Base-by-base conservation (phyloP, 306 rosid genomes). In the Geum urbanum region DNA sequence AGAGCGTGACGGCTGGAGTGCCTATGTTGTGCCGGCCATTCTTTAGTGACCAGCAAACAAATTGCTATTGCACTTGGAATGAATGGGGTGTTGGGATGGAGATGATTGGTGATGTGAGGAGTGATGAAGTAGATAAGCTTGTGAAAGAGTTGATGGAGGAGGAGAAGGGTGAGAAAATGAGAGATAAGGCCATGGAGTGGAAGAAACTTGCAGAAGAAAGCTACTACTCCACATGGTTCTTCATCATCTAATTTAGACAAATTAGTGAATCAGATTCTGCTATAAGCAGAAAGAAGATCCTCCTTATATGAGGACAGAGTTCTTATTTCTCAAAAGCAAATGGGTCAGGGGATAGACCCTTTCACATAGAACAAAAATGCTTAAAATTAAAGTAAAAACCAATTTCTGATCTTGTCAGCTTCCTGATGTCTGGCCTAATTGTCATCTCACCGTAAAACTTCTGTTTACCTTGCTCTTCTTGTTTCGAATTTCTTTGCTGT, bases 21-120 rank as follows among this genome's bases (percentile, higher is more conserved):
- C 76, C 76, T 37, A 59, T 72, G 48, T 7, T 72, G 0, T 72
- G 61, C 19, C n/a, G 40, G 16, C 76, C 76, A 12, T 45, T 44
- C 56, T 24, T 48, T 10, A 46, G 9, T 1, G 76, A 72, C 1
- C 76, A 60, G 37, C 69, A 47, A 27, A 72, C 76, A 16, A 60
- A 61, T 14, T 35, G 52, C 41, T 15, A 6, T 7, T 48, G 6
- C 8, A 20, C 20, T 32, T 72, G 70, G 13, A 22, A 62, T 10
- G 41, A 35, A 19, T 47, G 61, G 61, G 76, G 60, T 5, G 32
- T 72, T 18, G 70, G 52, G 0, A 16, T 72, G 48, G 76, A 72
- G 62, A 72, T 72, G 10, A 66, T 3, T 19, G 27, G 3, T 12
- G 62, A 57, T 24, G 41, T 27, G 9, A 35, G 15, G 22, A 59